These are phyloP conservation scores for Candida silvatica DNA, from an alignment of 805 yeast genomes.

Conservation along the genomic window DNA sequence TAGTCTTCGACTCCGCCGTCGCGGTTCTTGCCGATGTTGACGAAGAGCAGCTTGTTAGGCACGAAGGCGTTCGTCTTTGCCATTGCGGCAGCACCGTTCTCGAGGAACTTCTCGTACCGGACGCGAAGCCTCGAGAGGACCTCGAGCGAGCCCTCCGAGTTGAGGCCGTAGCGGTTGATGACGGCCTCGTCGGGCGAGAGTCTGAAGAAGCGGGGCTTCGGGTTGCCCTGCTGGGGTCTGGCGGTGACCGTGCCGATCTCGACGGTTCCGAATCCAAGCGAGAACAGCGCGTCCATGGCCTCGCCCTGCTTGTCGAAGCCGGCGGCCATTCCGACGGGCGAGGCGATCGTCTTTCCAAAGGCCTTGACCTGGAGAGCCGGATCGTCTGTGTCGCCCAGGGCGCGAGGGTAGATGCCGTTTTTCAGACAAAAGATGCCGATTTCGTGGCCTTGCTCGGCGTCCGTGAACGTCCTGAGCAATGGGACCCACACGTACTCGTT, in stretches of 20 bases:
- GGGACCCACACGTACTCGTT: constrained; percentile 84
- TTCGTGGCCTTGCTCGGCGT: constrained; percentile 82
- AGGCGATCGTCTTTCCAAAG: constrained; percentile 54
- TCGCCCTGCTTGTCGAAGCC: constrained; percentile 94
- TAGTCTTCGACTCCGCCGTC: constrained; percentile 83
- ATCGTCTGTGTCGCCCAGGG: constrained; percentile 45
- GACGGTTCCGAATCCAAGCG: constrained; percentile 78
- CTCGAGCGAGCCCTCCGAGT: constrained; percentile 76
- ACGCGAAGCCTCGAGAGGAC: constrained; percentile 61
- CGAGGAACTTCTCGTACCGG: constrained; percentile 42
- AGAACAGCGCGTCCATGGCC: constrained; percentile 73
- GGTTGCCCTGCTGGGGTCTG: constrained; percentile 88
- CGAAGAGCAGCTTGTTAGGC: constrained; percentile 59
- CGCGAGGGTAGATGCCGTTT: constrained; percentile 57
- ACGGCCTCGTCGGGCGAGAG: constrained; percentile 81
- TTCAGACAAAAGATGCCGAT: constrained; percentile 66
- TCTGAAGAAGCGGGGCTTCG: constrained; percentile 86
- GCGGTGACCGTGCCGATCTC: constrained; percentile 95
- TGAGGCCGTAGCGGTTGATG: constrained; percentile 91
- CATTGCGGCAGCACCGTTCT: neutral
- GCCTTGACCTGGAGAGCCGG: constrained; percentile 48
- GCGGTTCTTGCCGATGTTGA: constrained; percentile 90
- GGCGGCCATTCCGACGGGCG: constrained; percentile 91
- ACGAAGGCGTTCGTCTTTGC: constrained; percentile 36
- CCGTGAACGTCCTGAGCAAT: constrained; percentile 53